Base-by-base conservation (phyloP, 169 alveolate genomes). In the Plasmodium gallinaceum region DNA sequence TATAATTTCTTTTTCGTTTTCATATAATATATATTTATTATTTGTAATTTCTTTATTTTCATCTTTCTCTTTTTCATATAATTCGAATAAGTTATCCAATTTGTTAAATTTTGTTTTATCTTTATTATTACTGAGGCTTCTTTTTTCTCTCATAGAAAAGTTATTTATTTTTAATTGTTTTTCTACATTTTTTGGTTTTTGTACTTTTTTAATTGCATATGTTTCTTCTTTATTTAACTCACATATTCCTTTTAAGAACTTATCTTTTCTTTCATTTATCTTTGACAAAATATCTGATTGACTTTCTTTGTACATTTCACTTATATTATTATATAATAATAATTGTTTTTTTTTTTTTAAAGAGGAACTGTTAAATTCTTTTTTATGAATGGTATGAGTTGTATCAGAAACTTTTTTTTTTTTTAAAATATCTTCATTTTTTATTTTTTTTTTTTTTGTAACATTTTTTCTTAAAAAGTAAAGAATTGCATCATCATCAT, bases 401-500 rank as follows among this genome's bases (percentile, higher is more conserved):
- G 1, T 4, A 2, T 32, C 39, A 1, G 39, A 32, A 32, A 2
- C 39, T 32, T 32, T 32, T 32, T 32, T 32, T 32, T 32, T 32
- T 32, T 32, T 32, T 32, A 32, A 32, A 32, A 32, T 32, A 32
- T 32, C 6, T 32, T 32, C 4, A 32, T 32, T 32, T 32, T 32
- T 32, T 4, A 32, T 32, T 24, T 16, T 20, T 60, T n/a, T 60
- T 60, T 12, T 60, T 20, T 26, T 60, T 12, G 14, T 24, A 16
- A 16, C 69, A 24, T 60, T 60, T 24, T 60, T 20, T 18, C 12
- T 60, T 7, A 73, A 51, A 52, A 32, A 26, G 52, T 42, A 32
- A 32, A 73, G 57, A 14, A 73, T 73, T 7, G 43, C 64, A 10
- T 73, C 86, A 20, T 57, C 86, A 22, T 73, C 64, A 43, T 73